Percentiles rank a stretch among this genome's conserved stretches.
Evolutionary conservation across 805 yeast genomes (phyloP).

Genomic region (Saccharomyces jurei): DNA sequence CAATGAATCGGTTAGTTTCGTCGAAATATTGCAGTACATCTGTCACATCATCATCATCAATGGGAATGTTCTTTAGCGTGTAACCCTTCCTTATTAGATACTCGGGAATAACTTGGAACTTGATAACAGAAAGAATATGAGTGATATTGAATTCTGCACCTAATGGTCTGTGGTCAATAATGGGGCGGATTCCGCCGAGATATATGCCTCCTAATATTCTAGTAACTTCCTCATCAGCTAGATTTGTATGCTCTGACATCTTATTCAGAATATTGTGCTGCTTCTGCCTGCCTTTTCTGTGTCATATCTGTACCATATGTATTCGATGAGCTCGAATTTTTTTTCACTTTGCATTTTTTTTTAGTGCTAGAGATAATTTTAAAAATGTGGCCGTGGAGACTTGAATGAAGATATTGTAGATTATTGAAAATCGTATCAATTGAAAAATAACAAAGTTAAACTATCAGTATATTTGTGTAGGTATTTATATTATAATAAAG

Average conservation of each 20-base stretch:
- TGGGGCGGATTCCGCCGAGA: conserved; percentile 64
- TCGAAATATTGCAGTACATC: conserved; percentile 58
- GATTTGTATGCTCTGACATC: neutral
- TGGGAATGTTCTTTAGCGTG: conserved; percentile 49
- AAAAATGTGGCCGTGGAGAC: neutral
- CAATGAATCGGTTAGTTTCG: conserved; percentile 60
- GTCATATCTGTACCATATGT: neutral
- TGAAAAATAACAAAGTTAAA: neutral
- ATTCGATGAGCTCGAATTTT: conserved; percentile 1
- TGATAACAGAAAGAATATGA: conserved; percentile 63
- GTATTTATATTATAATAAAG: neutral
- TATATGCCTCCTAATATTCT: conserved; percentile 76
- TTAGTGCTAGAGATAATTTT: neutral
- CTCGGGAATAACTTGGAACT: conserved; percentile 50
- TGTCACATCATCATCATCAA: conserved; percentile 64
- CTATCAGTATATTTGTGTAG: neutral
- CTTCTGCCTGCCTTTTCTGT: neutral
- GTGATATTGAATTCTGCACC: conserved; percentile 48
- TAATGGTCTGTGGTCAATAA: conserved; percentile 46
- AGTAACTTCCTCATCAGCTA: conserved; percentile 22
- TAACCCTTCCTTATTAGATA: conserved; percentile 40
- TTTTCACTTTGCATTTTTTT: neutral
- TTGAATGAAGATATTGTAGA: neutral
- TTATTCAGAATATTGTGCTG: neutral
- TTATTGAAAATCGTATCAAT: neutral